Evolutionary conservation across 164 flowering plant species (phyloP), one percentile per base, ranked within the genome.

Genomic region (Aristolochia californica): DNA sequence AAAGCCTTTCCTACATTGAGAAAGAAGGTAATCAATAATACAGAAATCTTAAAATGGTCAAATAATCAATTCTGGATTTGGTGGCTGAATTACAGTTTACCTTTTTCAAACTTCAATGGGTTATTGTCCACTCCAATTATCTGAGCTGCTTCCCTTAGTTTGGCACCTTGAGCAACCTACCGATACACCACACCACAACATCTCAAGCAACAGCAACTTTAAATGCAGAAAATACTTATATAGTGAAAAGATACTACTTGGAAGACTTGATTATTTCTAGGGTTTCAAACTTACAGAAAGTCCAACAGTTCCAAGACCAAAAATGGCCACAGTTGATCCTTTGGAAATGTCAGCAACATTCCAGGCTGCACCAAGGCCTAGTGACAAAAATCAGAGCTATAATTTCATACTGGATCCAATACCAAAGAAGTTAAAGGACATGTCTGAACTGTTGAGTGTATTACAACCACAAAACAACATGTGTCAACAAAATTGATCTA

Each of bases 351-450:
- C 70, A 55, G 97, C 97, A 72, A 94, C 91, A 62, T 84, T 89
- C 99, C 99, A 94, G 65, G 91, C 99, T 45, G 96, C 99, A 56
- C 99, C 99, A 47, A 94, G 73, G 63, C 99, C 99, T 87, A 57
- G 60, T 24, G 51, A 45, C 1, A 49, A 34, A n/a, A 45, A 61
- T 48, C 20, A 27, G 18, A 48, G 26, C 24, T 7, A 25, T 4
- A 43, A 48, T 3, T 26, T 34, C 23, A 27, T 8, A 47, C 27
- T 57, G 21, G 14, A 34, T 34, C 40, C 40, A 3, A 34, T 12
- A 34, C 7, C 4, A 8, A 12, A 12, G 1, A 34, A 7, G 4
- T 34, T 7, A 34, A 34, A 34, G 34, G 34, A 28, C 34, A 28
- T 3, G 34, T 28, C 34, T 28, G 34, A 34, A 34, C 40, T 34